These are phyloP conservation scores for Cinchona pubescens DNA, from an alignment of 257 asterid genomes.

Conservation along the genomic window DNA sequence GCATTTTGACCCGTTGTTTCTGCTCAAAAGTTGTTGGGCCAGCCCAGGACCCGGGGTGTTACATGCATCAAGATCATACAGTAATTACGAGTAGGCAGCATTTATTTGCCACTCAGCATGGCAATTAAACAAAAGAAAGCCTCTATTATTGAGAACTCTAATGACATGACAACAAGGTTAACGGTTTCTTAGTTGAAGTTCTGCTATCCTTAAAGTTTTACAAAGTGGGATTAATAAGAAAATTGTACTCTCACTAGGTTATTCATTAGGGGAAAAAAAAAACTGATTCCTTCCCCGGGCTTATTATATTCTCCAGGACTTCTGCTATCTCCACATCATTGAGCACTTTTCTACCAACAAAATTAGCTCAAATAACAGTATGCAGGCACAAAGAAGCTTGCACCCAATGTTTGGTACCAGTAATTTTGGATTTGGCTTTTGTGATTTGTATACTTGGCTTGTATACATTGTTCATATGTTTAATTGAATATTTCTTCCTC, in stretches of 20 bases:
- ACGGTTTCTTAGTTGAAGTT: background rate
- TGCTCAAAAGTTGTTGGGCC: too few species aligned
- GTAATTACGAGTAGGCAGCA: background rate
- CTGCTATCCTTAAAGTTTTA: background rate
- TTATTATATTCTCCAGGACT: background rate
- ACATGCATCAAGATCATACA: constrained; percentile 5
- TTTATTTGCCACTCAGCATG: background rate
- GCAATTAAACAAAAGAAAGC: background rate
- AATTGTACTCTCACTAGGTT: background rate
- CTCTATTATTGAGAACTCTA: background rate
- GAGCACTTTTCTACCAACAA: background rate
- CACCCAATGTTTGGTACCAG: background rate
- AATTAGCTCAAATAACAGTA: background rate
- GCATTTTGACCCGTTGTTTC: too few species aligned
- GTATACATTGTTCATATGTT: background rate
- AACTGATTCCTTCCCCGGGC: background rate
- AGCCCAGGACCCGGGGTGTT: too few species aligned
- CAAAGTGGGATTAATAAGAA: background rate
- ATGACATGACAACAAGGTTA: background rate
- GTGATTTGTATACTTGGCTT: background rate
- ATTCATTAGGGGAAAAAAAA: background rate
- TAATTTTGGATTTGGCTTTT: background rate
- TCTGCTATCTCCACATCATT: background rate
- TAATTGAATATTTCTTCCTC: background rate
- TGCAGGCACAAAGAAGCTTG: background rate